Base-by-base conservation (phyloP, 2,329 filamentous ascomycete species). In the Bimuria novae-zelandiae region DNA sequence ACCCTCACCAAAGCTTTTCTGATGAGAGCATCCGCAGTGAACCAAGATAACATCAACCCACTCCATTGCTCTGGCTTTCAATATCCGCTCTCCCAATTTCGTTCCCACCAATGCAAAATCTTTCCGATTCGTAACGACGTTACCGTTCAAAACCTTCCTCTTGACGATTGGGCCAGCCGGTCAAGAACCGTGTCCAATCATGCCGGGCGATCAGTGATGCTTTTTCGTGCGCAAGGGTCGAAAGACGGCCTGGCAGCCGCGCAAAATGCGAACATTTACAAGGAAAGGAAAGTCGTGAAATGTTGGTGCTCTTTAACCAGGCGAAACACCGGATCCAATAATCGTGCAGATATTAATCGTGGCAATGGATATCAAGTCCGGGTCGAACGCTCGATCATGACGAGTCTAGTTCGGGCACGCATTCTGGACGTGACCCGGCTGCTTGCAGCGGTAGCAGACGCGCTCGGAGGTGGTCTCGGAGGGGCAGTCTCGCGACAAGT, bases 391-490 rank as follows among this genome's bases (percentile, higher is more conserved):
- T 65, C 68, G 64, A 68, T n/a, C n/a, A n/a, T 63, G 58, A 56
- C 32, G 65, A 63, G 52, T 68, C 78, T 89, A 90, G 82, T 89
- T 92, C 71, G 93, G 90, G 88, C 94, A 99, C 70, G 89, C 86
- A 68, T 90, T 86, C 85, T 97, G 93, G 75, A 97, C 89, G 80
- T 97, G 93, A 68, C 93, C 92, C 64, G 86, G 83, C 77, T 88
- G 83, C 79, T 86, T 86, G 84, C 86, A 97, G 84, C 95, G 96
- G 86, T 99, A 99, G 88, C 94, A 99, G 75, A 96, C 92, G 76
- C 95, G 93, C 84, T 97, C 93, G 72, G 85, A 84, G 66, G 87
- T 85, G 55, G 90, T 89, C 80, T 96, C 93, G 75, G 93, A 92
- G 68, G 92, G 89, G 84, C 94, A 99, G 78, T 99, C 94, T 63